Conservation (phyloP, 495 filamentous ascomycete genomes). For the Penicillium paxilli region DNA sequence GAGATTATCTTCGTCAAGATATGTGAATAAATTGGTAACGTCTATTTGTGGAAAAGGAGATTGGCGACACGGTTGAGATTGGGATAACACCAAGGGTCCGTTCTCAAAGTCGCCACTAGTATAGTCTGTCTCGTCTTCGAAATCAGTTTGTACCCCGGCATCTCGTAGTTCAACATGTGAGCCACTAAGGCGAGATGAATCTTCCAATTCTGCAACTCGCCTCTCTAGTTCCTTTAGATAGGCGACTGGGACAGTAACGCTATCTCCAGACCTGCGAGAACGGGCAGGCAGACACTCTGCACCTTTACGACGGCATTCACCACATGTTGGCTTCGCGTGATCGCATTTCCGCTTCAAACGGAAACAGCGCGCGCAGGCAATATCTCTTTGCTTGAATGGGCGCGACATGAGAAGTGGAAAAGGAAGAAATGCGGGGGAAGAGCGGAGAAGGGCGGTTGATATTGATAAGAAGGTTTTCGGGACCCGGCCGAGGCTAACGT, state of each 20-base stretch:
- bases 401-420: constrained; percentile 24
- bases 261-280: constrained; percentile 29
- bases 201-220: constrained; percentile 26
- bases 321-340: constrained; percentile 33
- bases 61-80: background rate
- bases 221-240: constrained; percentile 32
- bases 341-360: constrained; percentile 37
- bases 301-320: constrained; percentile 34
- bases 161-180: constrained; percentile 17
- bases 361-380: constrained; percentile 36
- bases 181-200: background rate
- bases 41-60: constrained; percentile 4
- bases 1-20: constrained; percentile 9
- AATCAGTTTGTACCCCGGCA: constrained; percentile 30
- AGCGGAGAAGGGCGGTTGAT: constrained; percentile 16
- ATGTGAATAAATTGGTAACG: constrained; percentile 9
- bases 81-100: background rate
- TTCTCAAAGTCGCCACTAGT: constrained; percentile 1
- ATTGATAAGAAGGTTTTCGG: constrained; percentile 26
- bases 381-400: constrained; percentile 27
- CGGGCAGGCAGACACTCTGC: constrained; percentile 33
- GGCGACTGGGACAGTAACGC: constrained; percentile 31
- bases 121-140: background rate
- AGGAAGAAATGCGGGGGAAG: constrained; percentile 18
- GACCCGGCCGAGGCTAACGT: constrained; percentile 7